Percentiles rank a stretch among this genome's conserved stretches.
Conservation (phyloP, 1,139 yeast genomes). For the Candida dubliniensis region DNA sequence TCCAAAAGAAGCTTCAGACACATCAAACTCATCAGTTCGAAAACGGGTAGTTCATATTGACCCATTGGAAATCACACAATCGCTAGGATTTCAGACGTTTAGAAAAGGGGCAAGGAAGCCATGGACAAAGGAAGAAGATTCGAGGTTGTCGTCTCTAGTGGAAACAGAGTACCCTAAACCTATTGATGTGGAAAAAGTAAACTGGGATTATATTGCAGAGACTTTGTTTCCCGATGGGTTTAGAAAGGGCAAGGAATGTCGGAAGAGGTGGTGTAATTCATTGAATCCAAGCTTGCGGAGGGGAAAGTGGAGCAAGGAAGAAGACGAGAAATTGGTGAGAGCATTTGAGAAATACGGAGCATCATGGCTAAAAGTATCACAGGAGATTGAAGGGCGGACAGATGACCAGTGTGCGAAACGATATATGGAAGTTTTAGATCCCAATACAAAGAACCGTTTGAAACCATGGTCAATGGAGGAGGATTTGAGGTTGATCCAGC, state of each 20-base stretch:
- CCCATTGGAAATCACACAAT: constrained; percentile 67
- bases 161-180: constrained; percentile 23
- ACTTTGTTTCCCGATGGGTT: constrained; percentile 32
- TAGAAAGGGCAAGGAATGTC: constrained; percentile 67
- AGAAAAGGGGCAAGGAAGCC: constrained; percentile 61
- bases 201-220: constrained; percentile 72
- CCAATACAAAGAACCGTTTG: constrained; percentile 72
- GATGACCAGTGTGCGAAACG: constrained; percentile 96
- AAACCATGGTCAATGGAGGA: constrained; percentile 81
- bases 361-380: constrained; percentile 82
- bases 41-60: constrained; percentile 46
- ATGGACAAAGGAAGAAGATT: constrained; percentile 71
- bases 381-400: constrained; percentile 77
- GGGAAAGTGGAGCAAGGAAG: constrained; percentile 89
- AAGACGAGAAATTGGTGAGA: constrained; percentile 63
- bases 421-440: constrained; percentile 85
- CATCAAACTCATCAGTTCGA: constrained; percentile 4
- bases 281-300: constrained; percentile 77
- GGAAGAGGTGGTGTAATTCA: constrained; percentile 77
- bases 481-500: constrained; percentile 63
- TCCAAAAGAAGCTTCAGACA: constrained; percentile 2
- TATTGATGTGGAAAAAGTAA: constrained; percentile 38
- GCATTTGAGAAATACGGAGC: constrained; percentile 75
- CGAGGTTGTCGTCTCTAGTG: constrained; percentile 39
- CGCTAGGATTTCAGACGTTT: constrained; percentile 74